Percentiles rank a stretch among this genome's conserved stretches.
phyloP scores from a whole-genome alignment of 2,329 filamentous ascomycete species.

The Paracamarosporium sp. region DNA sequence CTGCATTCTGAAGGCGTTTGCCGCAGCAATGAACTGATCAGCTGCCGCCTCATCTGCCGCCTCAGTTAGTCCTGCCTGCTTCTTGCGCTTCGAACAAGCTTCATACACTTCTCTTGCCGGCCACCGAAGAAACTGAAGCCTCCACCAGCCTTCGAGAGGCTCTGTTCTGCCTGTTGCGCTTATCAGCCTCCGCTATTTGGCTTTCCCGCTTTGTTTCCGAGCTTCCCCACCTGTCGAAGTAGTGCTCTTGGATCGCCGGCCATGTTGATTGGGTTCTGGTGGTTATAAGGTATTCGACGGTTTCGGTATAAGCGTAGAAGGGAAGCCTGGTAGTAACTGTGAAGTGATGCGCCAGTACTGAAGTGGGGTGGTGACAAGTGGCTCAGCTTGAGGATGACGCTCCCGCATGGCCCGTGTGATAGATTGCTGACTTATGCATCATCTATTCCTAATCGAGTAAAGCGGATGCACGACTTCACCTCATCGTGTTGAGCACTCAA shows the following conservation, averaged over 20 bases:
- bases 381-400: slow-evolving; percentile 42
- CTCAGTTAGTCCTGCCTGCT: slow-evolving; percentile 21
- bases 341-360: slow-evolving; percentile 3
- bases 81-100: neutral
- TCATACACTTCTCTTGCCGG: slow-evolving; percentile 75
- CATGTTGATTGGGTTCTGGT: slow-evolving; percentile 28
- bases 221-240: slow-evolving; percentile 45
- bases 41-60: slow-evolving; percentile 75
- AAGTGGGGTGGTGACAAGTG: slow-evolving; percentile 40
- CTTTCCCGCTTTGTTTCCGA: slow-evolving; percentile 36
- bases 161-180: slow-evolving; percentile 79
- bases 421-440: slow-evolving; percentile 27
- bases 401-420: slow-evolving; percentile 34
- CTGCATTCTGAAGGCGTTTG: slow-evolving; percentile 89
- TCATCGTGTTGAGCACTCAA: neutral
- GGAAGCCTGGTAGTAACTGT: slow-evolving; percentile 7
- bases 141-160: slow-evolving; percentile 72
- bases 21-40: slow-evolving; percentile 86
- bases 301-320: neutral
- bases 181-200: slow-evolving; percentile 34
- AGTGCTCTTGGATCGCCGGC: slow-evolving; percentile 46
- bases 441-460: slow-evolving; percentile 13
- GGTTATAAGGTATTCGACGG: slow-evolving; percentile 5
- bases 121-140: slow-evolving; percentile 93
- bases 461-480: slow-evolving; percentile 3